Percentiles rank a stretch among this genome's conserved stretches.
Conservation (phyloP, 257 asterid species). For the Anisodus tanguticus region DNA sequence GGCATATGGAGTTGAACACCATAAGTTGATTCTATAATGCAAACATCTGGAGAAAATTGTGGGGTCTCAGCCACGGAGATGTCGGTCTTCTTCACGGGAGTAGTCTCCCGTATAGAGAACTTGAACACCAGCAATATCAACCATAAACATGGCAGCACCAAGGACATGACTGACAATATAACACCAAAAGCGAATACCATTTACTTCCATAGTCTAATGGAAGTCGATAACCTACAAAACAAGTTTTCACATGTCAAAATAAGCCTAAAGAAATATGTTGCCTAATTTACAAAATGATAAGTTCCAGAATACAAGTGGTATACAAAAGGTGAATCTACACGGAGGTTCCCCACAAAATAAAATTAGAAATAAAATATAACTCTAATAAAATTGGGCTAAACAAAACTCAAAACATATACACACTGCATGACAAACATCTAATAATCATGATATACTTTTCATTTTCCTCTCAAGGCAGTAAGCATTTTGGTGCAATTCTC, state of each 20-base stretch:
- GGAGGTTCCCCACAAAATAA: not conserved
- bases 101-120: slow-evolving; percentile 98
- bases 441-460: not conserved
- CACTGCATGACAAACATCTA: slow-evolving; percentile 4
- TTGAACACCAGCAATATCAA: slow-evolving; percentile 95
- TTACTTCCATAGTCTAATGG: slow-evolving; percentile 95
- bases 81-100: slow-evolving; percentile 97
- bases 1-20: slow-evolving; percentile 96
- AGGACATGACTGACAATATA: slow-evolving; percentile 99
- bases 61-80: slow-evolving; percentile 98
- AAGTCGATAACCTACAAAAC: slow-evolving; percentile 85
- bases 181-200: slow-evolving; percentile 98
- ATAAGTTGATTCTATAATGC: slow-evolving; percentile 95
- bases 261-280: not conserved
- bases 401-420: not conserved
- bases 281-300: not conserved
- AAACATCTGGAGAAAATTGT: slow-evolving; percentile 86
- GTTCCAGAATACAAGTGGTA: not conserved
- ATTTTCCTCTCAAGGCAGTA: slow-evolving; percentile 16
- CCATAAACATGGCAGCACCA: slow-evolving; percentile 99
- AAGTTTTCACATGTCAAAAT: slow-evolving; percentile 31
- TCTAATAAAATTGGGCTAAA: not conserved
- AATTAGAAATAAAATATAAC: not conserved
- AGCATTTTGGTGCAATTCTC: not conserved
- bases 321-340: slow-evolving; percentile 3